phyloP scores from a whole-genome alignment of 257 asterid genomes.

The Fraxinus quadrangulata region DNA sequence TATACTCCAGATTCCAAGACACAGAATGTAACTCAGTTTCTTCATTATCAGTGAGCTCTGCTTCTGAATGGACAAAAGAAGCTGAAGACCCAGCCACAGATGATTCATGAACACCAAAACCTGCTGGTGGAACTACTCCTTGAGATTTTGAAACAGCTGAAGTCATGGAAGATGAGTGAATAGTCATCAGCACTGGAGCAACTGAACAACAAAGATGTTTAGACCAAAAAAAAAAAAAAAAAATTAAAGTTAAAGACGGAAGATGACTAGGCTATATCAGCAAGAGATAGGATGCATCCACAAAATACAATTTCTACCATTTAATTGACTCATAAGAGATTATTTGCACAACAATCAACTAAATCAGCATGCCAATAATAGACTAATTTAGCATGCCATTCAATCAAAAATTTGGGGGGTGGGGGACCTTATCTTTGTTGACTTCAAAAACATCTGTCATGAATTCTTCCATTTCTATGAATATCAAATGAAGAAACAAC shows the following conservation, averaged over 20 bases:
- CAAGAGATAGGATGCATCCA: not conserved
- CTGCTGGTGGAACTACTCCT: slow-evolving; percentile 47
- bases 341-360: not conserved
- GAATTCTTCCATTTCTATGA: not conserved
- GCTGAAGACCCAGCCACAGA: slow-evolving; percentile 44
- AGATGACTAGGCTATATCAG: slow-evolving; percentile 11
- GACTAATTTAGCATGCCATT: not conserved
- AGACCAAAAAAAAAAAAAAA: slow-evolving; percentile 3
- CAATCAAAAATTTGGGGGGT: not conserved
- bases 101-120: slow-evolving; percentile 48
- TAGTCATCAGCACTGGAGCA: slow-evolving; percentile 44
- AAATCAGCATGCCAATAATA: not conserved
- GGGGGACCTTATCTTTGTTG: not conserved
- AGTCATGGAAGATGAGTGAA: slow-evolving; percentile 54
- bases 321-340: not conserved
- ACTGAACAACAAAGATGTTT: slow-evolving; percentile 23
- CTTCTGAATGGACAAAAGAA: slow-evolving; percentile 49
- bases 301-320: not conserved
- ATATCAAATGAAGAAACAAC: not conserved
- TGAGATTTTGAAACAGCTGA: slow-evolving; percentile 62
- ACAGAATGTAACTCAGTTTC: slow-evolving; percentile 73
- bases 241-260: not conserved
- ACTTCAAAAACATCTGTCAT: not conserved
- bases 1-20: slow-evolving; percentile 91
- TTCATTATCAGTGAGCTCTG: slow-evolving; percentile 49